Evolutionary conservation across 106 monocot species (phyloP).

Genomic region (Allium cepa): DNA sequence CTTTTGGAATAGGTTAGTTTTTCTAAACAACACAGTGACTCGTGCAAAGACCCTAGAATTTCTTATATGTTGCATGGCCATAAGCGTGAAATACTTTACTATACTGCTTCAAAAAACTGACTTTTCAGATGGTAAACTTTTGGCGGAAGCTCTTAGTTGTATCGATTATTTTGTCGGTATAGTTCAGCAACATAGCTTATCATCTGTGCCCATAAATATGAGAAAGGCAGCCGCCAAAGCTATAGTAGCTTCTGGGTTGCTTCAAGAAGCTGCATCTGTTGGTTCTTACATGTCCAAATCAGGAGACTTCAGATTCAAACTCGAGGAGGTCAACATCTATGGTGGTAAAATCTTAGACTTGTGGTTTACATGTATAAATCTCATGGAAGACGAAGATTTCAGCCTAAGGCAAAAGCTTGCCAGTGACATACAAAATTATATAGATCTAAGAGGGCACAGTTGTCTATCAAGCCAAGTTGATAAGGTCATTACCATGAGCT

Average conservation of each 20-base stretch:
- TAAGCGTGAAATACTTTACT: constrained; percentile 62
- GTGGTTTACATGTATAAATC: constrained; percentile 68
- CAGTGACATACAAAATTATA: constrained; percentile 49
- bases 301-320: constrained; percentile 9
- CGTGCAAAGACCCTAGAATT: constrained; percentile 61
- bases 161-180: constrained; percentile 46
- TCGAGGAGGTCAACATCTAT: constrained; percentile 22
- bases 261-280: constrained; percentile 41
- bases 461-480: constrained; percentile 64
- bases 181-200: constrained; percentile 49
- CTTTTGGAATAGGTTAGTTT: constrained; percentile 81
- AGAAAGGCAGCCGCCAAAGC: constrained; percentile 75
- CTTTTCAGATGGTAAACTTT: background rate
- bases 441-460: constrained; percentile 14
- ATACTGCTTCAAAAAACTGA: constrained; percentile 17
- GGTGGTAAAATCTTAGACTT: constrained; percentile 52
- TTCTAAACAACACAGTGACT: constrained; percentile 34
- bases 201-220: constrained; percentile 81
- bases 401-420: constrained; percentile 59
- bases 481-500: constrained; percentile 56
- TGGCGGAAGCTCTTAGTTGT: constrained; percentile 25
- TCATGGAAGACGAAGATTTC: constrained; percentile 88
- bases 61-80: constrained; percentile 76
- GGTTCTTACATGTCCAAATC: constrained; percentile 33
- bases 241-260: constrained; percentile 65